Percentiles rank a stretch among this genome's conserved stretches.
These are phyloP conservation scores for Aspergillus luchuensis DNA, from an alignment of 2,329 filamentous ascomycete genomes.

Conservation along the genomic window DNA sequence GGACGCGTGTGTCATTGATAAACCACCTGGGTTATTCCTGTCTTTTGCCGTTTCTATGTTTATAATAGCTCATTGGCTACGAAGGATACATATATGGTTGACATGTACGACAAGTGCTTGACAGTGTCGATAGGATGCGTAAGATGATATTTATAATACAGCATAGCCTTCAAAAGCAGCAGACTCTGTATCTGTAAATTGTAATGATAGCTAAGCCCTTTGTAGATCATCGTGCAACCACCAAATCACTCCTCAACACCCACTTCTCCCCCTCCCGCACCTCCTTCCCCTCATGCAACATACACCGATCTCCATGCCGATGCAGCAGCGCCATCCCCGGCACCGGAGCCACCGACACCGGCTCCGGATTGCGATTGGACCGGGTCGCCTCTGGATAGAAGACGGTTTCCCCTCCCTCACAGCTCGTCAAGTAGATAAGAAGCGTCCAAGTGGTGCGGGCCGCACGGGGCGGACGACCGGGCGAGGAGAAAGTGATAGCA, in stretches of 20 bases:
- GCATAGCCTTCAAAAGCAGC: too few relatives aligned
- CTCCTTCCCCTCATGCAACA: slow-evolving; percentile 83
- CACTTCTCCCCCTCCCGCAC: slow-evolving; percentile 84
- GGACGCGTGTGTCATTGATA: background rate
- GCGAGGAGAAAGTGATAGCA: slow-evolving; percentile 60
- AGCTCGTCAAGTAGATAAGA: slow-evolving; percentile 83
- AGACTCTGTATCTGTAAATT: background rate
- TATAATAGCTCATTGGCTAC: slow-evolving; percentile 7
- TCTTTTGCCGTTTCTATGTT: slow-evolving; percentile 5
- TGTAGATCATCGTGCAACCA: slow-evolving; percentile 39
- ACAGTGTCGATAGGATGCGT: background rate
- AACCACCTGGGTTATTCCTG: background rate
- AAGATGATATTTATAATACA: background rate
- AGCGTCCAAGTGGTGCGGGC: slow-evolving; percentile 88
- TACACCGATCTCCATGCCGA: slow-evolving; percentile 84
- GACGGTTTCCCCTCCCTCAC: slow-evolving; percentile 83
- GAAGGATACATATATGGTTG: slow-evolving; percentile 4
- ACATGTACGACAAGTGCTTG: background rate
- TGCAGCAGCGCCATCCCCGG: slow-evolving; percentile 86
- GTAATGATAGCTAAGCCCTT: too few relatives aligned
- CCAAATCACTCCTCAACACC: slow-evolving; percentile 81
- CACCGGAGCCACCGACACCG: slow-evolving; percentile 72
- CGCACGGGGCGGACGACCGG: slow-evolving; percentile 42
- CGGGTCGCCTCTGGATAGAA: slow-evolving; percentile 72
- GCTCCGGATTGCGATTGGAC: slow-evolving; percentile 54